These are phyloP conservation scores for Posidonia oceanica DNA, from an alignment of 116 monocot genomes.

Conservation along the genomic window DNA sequence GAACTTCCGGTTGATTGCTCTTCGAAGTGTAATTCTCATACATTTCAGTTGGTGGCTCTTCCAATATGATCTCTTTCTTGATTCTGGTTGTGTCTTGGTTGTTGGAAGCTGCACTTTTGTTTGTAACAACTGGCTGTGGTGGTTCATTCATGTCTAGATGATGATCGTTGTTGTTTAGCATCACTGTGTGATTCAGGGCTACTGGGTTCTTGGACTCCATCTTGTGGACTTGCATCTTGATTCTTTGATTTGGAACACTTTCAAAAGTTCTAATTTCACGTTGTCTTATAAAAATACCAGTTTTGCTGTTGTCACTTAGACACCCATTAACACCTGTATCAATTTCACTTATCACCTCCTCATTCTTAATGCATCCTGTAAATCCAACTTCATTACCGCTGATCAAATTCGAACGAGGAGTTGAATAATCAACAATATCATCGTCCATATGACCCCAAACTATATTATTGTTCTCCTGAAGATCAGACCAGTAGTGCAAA, in stretches of 20 bases:
- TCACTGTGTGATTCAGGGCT: conserved; percentile 24
- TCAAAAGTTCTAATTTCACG: not conserved
- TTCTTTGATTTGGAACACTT: conserved; percentile 1
- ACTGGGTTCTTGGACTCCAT: conserved; percentile 33
- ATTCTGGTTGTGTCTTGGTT: too few species aligned
- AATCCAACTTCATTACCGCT: not conserved
- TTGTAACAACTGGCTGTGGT: not conserved
- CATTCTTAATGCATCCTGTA: not conserved
- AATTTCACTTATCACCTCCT: not conserved
- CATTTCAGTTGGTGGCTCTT: not conserved
- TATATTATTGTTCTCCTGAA: not conserved
- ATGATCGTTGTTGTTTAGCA: conserved; percentile 17
- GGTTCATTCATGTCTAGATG: not conserved
- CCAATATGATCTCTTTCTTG: not conserved
- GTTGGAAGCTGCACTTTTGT: not conserved
- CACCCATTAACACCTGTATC: not conserved
- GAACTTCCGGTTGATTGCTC: not conserved
- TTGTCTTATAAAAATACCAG: conserved; percentile 36
- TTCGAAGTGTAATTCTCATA: not conserved
- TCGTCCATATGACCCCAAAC: too few species aligned
- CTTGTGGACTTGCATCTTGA: conserved; percentile 46
- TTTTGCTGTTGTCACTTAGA: conserved; percentile 2
- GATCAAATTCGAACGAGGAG: not conserved
- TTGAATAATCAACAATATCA: not conserved
- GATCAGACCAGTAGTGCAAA: not conserved